phyloP scores from a whole-genome alignment of 495 filamentous ascomycete species.

The Amniculicola lignicola region DNA sequence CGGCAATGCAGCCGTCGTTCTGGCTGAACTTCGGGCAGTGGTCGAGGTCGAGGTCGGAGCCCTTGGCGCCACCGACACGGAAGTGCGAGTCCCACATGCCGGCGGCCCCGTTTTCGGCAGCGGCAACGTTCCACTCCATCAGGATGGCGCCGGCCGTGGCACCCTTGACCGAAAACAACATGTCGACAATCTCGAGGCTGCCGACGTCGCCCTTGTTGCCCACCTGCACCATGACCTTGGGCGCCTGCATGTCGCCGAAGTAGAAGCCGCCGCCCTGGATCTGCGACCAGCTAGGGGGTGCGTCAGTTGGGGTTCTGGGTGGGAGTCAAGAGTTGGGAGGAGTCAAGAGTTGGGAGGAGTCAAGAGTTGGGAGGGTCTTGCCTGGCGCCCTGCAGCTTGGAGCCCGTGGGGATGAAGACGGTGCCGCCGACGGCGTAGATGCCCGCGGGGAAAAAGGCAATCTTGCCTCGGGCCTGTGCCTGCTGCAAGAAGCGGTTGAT shows the following conservation, averaged over 20 bases:
- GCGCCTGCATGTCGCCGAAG: constrained; percentile 39
- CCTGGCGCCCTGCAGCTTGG: constrained; percentile 57
- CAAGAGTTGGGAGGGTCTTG: no score
- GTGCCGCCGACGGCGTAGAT: constrained; percentile 58
- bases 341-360: no score
- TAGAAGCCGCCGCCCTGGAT: constrained; percentile 29
- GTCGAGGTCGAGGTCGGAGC: constrained; percentile 50
- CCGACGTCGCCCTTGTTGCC: constrained; percentile 42
- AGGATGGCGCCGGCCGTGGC: constrained; percentile 41
- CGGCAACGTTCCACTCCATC: constrained; percentile 43
- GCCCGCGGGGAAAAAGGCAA: constrained; percentile 41
- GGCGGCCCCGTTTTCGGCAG: no score
- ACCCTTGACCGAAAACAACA: constrained; percentile 46
- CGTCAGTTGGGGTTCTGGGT: no score
- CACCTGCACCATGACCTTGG: constrained; percentile 44
- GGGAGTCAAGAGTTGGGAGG: no score
- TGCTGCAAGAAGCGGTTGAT: constrained; percentile 33
- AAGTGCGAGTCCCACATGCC: constrained; percentile 64
- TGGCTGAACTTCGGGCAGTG: constrained; percentile 50
- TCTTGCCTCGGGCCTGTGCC: constrained; percentile 24
- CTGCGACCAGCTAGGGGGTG: no score
- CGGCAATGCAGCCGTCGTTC: constrained; percentile 55
- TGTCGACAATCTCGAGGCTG: constrained; percentile 38
- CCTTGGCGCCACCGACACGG: constrained; percentile 55
- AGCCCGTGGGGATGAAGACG: constrained; percentile 52